Conservation (phyloP, 1,284 basidiomycete species). For the Austropuccinia psidii region DNA sequence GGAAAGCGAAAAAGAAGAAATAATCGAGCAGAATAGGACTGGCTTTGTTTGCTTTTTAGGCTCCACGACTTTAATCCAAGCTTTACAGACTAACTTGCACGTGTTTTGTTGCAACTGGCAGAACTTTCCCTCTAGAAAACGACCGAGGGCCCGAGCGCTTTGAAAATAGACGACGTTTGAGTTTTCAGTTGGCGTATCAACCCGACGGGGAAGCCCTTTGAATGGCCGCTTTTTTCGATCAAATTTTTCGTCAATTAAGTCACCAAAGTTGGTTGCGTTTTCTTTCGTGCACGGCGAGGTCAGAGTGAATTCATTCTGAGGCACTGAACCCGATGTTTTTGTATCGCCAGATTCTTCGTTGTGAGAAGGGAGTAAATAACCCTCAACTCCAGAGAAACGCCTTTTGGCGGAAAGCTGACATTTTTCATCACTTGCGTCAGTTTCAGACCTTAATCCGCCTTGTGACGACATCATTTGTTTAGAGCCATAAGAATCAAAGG, state of each 20-base stretch:
- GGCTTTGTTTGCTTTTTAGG: conserved; percentile 54
- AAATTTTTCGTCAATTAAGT: not conserved
- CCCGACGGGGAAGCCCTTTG: not conserved
- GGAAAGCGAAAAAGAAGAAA: not conserved
- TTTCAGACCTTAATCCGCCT: no score
- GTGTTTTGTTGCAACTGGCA: conserved; percentile 51
- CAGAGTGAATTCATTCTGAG: conserved; percentile 42
- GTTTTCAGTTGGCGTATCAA: conserved; percentile 20
- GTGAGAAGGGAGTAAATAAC: no score
- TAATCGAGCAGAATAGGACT: not conserved
- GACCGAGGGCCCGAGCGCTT: conserved; percentile 38
- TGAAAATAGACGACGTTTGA: conserved; percentile 38
- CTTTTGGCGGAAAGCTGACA: no score
- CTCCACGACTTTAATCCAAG: conserved; percentile 54
- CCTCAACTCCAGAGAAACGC: no score
- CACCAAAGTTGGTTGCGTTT: not conserved
- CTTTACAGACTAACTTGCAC: conserved; percentile 54
- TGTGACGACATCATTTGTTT: no score
- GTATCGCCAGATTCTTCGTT: no score
- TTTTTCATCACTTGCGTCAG: no score
- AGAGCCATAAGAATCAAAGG: no score
- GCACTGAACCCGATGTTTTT: no score
- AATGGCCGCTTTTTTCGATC: not conserved
- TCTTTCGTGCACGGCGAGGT: conserved; percentile 16
- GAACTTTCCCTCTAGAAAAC: conserved; percentile 46